Base-by-base conservation (phyloP, 306 rosid genomes). In the Quercus bicolor region DNA sequence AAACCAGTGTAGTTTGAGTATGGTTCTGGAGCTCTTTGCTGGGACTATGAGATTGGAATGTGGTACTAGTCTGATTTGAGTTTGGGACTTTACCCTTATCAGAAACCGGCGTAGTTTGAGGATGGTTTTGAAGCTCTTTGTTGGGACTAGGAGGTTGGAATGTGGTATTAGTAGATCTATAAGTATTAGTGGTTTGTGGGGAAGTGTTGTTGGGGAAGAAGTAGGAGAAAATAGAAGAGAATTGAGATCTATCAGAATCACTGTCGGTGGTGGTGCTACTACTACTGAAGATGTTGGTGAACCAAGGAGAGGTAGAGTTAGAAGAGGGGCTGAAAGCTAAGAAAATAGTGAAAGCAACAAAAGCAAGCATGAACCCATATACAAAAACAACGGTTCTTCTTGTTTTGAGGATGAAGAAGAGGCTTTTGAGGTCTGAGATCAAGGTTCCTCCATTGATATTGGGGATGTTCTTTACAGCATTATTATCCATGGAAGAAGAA, bases 321-420 rank as follows among this genome's bases (percentile, higher is more conserved):
- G 88, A 61, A 33, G 97, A 84, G 73, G 98, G 92, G 14, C 81
- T 86, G 56, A 90, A 90, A 45, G 92, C 93, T 61, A 95, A 43
- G 87, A 95, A 91, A 29, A 85, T 78, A 11, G 99, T 95, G 86
- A 91, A 81, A 78, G 78, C 81, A 52, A 95, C 84, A 74, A 93
- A 93, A 20, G 88, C 85, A 9, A 95, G 78, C 80, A 84, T 82
- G 40, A 87, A 89, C 70, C 90, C 94, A 78, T 90, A 95, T 0
- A 84, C 90, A 73, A 93, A 88, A 71, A 92, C 85, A 0, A 82
- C 60, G 0, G 97, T 89, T 76, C 85, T 86, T 86, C 88, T 88
- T 34, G 96, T 72, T 84, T 84, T 93, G 83, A 91, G 56, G 76
- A 89, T 6, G 70, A 93, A 51, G 84, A 91, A 83, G 81, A 91